These are phyloP conservation scores for Puccinia hordei DNA, from an alignment of 1,284 basidiomycete species.

Conservation along the genomic window DNA sequence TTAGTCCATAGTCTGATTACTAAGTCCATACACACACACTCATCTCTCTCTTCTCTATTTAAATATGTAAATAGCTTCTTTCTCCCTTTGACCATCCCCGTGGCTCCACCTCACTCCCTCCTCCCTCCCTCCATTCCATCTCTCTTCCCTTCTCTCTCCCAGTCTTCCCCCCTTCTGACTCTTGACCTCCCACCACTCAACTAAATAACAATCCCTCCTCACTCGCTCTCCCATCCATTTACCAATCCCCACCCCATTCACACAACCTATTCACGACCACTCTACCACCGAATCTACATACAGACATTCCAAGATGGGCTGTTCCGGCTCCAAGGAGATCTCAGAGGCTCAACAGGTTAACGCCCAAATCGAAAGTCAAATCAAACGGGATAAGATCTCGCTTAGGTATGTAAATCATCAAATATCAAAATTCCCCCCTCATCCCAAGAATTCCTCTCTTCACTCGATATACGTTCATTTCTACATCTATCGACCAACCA, in stretches of 20 bases:
- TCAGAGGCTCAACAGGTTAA: constrained; percentile 61
- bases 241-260: not conserved
- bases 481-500: not conserved
- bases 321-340: constrained; percentile 31
- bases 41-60: no score
- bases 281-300: not conserved
- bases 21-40: no score
- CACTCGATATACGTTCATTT: not conserved
- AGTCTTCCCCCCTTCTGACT: no score
- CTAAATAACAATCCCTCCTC: no score
- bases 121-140: no score
- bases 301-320: constrained; percentile 26
- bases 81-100: no score
- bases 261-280: not conserved
- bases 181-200: no score
- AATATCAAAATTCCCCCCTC: not conserved
- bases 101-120: no score
- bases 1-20: no score
- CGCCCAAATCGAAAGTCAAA: constrained; percentile 92
- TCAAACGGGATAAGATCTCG: constrained; percentile 86
- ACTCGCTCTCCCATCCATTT: not conserved
- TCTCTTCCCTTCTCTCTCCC: no score
- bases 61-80: no score
- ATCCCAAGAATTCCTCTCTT: constrained; percentile 7
- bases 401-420: constrained; percentile 62